Conservation (phyloP, 495 filamentous ascomycete species). For the Collariella sp. region DNA sequence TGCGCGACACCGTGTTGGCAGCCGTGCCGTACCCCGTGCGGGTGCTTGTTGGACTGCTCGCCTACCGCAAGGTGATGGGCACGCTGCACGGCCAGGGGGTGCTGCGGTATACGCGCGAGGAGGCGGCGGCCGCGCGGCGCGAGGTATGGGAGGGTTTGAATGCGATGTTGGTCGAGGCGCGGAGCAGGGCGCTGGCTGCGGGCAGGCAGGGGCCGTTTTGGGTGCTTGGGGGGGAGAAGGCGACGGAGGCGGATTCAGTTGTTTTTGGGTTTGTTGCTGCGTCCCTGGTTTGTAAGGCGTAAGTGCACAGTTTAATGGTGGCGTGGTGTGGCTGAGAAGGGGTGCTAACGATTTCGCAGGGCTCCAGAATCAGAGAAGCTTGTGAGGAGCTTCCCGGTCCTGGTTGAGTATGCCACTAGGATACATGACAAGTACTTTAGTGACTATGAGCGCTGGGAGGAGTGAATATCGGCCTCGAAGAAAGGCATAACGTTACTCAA, state of each 20-base stretch:
- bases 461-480: too few species aligned
- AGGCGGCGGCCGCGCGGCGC: conserved; percentile 35
- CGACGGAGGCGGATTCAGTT: conserved; percentile 49
- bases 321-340: not conserved
- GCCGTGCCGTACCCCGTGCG: conserved; percentile 43
- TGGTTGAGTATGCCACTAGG: conserved; percentile 49
- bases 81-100: conserved; percentile 50
- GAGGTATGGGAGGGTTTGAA: conserved; percentile 49
- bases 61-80: conserved; percentile 35
- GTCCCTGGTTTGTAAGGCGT: conserved; percentile 45
- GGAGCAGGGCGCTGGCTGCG: conserved; percentile 4
- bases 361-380: conserved; percentile 38
- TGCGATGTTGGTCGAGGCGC: conserved; percentile 23
- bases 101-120: conserved; percentile 39
- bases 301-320: conserved; percentile 27
- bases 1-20: conserved; percentile 46
- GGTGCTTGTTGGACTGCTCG: conserved; percentile 44
- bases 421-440: conserved; percentile 53
- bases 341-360: conserved; percentile 22
- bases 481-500: too few species aligned
- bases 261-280: conserved; percentile 51
- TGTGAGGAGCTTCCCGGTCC: conserved; percentile 37
- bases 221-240: conserved; percentile 45
- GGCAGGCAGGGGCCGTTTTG: conserved; percentile 41
- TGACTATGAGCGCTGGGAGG: conserved; percentile 38